Conservation (phyloP, 139 green algal species). For the Chlamydomonas schloesseri region DNA sequence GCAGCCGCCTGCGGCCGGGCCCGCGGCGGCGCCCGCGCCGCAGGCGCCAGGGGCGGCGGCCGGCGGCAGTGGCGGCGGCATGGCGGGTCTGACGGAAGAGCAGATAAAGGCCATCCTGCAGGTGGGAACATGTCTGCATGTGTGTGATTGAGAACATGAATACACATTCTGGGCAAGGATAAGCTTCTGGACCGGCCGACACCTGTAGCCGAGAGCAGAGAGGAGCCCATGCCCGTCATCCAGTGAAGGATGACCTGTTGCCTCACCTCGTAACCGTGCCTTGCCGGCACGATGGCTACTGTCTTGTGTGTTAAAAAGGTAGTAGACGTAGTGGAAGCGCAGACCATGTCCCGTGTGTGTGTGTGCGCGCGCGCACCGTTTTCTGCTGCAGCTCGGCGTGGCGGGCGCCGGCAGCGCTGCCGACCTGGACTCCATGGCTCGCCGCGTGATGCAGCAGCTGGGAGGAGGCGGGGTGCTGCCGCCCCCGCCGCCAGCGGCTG, state of each 20-base stretch:
- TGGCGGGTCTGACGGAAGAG: slow-evolving; percentile 67
- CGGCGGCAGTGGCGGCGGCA: background rate
- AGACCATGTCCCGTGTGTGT: too few species aligned
- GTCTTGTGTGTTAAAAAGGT: too few species aligned
- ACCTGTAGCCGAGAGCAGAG: too few species aligned
- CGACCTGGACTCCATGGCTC: slow-evolving; percentile 74
- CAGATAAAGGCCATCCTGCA: slow-evolving; percentile 82
- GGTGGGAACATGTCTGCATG: slow-evolving; percentile 48
- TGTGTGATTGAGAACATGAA: too few species aligned
- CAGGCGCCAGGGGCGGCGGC: background rate
- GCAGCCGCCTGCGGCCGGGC: slow-evolving; percentile 15
- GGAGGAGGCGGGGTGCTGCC: background rate
- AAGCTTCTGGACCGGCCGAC: too few species aligned
- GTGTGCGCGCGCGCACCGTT: too few species aligned
- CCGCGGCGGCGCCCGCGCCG: background rate
- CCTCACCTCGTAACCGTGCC: too few species aligned
- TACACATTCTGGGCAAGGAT: too few species aligned
- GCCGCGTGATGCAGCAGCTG: slow-evolving; percentile 84
- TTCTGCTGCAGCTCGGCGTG: slow-evolving; percentile 53
- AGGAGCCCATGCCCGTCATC: too few species aligned
- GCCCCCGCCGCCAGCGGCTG: background rate
- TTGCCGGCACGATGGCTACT: too few species aligned
- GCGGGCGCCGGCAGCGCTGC: slow-evolving; percentile 54
- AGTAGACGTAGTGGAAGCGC: too few species aligned
- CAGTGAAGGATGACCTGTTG: too few species aligned